Percentiles rank a stretch among this genome's conserved stretches.
These are phyloP conservation scores for Vigna hirtella DNA, from an alignment of 306 rosid species.

Conservation along the genomic window DNA sequence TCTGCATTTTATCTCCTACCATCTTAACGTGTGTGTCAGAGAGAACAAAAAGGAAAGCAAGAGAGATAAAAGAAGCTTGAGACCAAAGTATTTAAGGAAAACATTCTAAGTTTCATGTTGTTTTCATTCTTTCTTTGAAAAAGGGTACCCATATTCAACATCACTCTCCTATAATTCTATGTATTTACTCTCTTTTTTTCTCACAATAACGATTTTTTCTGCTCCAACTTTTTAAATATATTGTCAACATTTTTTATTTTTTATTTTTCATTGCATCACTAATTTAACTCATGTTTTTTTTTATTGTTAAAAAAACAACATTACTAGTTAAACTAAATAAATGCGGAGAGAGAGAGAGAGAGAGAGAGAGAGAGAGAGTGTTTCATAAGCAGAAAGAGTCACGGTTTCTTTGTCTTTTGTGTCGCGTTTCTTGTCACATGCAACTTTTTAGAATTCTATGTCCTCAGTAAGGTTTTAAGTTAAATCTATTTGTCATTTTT, in stretches of 20 bases:
- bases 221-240: too few species aligned
- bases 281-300: background rate
- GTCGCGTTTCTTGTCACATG: slow-evolving; percentile 47
- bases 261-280: background rate
- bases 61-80: slow-evolving; percentile 30
- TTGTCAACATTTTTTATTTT: background rate
- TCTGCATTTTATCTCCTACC: slow-evolving; percentile 33
- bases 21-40: slow-evolving; percentile 49
- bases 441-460: slow-evolving; percentile 33
- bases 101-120: slow-evolving; percentile 38
- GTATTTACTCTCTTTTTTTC: background rate
- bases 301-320: background rate
- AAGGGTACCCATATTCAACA: background rate
- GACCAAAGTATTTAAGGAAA: slow-evolving; percentile 9
- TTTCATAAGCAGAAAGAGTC: slow-evolving; percentile 28
- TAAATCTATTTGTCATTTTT: background rate
- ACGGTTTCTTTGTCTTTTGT: slow-evolving; percentile 54
- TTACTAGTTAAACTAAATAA: background rate
- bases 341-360: background rate
- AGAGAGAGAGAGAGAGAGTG: background rate
- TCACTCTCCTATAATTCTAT: background rate
- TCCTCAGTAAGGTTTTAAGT: slow-evolving; percentile 4
- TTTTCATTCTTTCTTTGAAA: slow-evolving; percentile 35
- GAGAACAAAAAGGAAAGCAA: slow-evolving; percentile 26
- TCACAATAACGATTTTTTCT: background rate